Evolutionary conservation across 371 early-diverging fungal species (phyloP).

Genomic region (Nematocida sp.): DNA sequence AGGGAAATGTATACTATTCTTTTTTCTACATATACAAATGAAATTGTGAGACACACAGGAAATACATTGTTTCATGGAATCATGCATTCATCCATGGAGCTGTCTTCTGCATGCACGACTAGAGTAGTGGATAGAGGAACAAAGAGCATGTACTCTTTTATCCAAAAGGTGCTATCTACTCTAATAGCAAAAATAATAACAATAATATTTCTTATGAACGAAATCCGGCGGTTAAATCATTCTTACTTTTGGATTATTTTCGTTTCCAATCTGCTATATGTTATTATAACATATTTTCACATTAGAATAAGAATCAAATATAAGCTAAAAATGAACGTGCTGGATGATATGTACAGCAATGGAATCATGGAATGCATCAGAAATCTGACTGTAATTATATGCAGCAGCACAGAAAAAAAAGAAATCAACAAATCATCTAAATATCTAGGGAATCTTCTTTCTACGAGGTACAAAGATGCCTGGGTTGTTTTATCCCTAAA

Average conservation of each 20-base stretch:
- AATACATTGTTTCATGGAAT: neutral
- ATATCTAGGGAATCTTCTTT: constrained; percentile 9
- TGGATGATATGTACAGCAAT: constrained; percentile 32
- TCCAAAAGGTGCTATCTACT: constrained; percentile 9
- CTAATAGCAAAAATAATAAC: neutral
- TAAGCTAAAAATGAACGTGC: constrained; percentile 34
- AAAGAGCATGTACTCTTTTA: neutral
- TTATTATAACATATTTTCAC: constrained; percentile 9
- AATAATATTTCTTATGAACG: neutral
- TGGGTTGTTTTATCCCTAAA: constrained; percentile 1
- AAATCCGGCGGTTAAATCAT: neutral
- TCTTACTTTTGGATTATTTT: neutral
- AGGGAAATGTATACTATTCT: constrained; percentile 24
- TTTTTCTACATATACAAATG: constrained; percentile 24
- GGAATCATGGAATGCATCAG: constrained; percentile 48
- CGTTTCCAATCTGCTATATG: constrained; percentile 15
- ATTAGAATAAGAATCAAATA: constrained; percentile 40
- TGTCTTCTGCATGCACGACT: constrained; percentile 16
- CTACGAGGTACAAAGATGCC: neutral
- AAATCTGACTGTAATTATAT: constrained; percentile 42
- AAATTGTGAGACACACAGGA: neutral
- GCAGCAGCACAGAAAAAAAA: constrained; percentile 39
- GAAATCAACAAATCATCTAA: constrained; percentile 10
- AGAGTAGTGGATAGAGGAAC: constrained; percentile 31
- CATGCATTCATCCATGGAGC: neutral